These are phyloP conservation scores for Hortiboletus campestris DNA, from an alignment of 768 basidiomycete species.

Conservation along the genomic window DNA sequence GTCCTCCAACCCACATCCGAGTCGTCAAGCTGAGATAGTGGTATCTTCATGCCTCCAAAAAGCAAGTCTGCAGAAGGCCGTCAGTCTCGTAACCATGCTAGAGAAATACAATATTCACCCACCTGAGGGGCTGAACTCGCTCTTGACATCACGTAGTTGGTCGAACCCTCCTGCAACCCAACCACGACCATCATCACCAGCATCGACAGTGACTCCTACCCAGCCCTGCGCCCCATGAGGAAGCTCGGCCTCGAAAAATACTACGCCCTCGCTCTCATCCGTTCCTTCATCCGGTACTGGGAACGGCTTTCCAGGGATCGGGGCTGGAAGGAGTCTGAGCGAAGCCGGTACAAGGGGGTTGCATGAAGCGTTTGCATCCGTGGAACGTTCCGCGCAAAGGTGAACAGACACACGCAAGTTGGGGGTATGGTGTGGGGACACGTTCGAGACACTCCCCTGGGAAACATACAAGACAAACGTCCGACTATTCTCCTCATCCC, in stretches of 20 bases:
- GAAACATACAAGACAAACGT: slow-evolving; percentile 60
- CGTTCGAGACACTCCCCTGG: slow-evolving; percentile 49
- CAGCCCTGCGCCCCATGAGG: slow-evolving; percentile 30
- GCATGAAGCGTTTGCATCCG: slow-evolving; percentile 35
- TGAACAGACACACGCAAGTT: slow-evolving; percentile 48
- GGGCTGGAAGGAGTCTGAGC: slow-evolving; percentile 64
- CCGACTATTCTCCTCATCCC: slow-evolving; percentile 3
- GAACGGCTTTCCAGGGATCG: slow-evolving; percentile 51
- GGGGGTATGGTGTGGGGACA: slow-evolving; percentile 48
- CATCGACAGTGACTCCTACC: slow-evolving; percentile 54
- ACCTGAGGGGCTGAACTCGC: slow-evolving; percentile 44
- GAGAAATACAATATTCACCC: slow-evolving; percentile 12
- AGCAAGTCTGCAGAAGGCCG: slow-evolving; percentile 38
- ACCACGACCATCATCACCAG: slow-evolving; percentile 48
- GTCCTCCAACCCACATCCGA: slow-evolving; percentile 40
- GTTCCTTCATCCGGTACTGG: slow-evolving; percentile 66
- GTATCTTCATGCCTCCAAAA: slow-evolving; percentile 35
- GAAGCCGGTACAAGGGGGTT: slow-evolving; percentile 40
- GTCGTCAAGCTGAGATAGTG: slow-evolving; percentile 27
- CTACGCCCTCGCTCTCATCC: slow-evolving; percentile 74
- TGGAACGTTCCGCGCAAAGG: slow-evolving; percentile 37
- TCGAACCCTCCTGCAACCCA: slow-evolving; percentile 63
- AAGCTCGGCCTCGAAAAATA: slow-evolving; percentile 57
- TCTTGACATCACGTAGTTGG: slow-evolving; percentile 30
- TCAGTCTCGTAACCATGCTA: slow-evolving; percentile 5